Base-by-base conservation (phyloP, 139 green algal genomes). In the Mesostigma viride region DNA sequence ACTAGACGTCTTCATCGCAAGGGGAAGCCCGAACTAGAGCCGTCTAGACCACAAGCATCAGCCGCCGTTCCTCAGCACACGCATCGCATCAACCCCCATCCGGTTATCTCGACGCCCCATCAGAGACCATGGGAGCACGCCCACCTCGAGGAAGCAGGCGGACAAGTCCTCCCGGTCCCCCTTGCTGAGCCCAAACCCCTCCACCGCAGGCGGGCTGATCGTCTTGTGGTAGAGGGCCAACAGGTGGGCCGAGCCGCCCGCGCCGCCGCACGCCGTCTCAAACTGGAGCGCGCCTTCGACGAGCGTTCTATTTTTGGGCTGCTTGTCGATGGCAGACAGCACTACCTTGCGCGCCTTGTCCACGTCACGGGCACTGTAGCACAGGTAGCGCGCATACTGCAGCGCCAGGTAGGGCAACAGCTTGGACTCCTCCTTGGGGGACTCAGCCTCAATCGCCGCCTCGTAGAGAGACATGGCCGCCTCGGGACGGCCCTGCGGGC, bases 351-450 rank as follows among this genome's bases (percentile, higher is more conserved):
- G 69, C 0, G 73, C 83, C 26, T 62, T 71, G 5, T 61, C 45
- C 2, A 56, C 31, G 44, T 86, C 64, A 28, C 57, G 31, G 22
- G 59, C 34, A 59, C 45, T 27, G 30, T 73, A 60, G 5, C 26
- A 22, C 67, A 90, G 32, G 62, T 88, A 89, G 62, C 85, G 78
- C 3, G 82, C 82, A 44, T 86, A 86, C 47, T 86, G 79, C 57
- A 92, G 62, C 24, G 57, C 46, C 26, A 90, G 47, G 58, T 79
- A 84, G 22, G 61, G 67, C 65, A 81, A 76, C 36, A 75, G 76
- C 59, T 72, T 67, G 44, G 63, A 72, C 0, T 60, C 65, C 22
- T 88, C 78, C 56, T 83, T 81, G 24, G 56, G 31, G 0, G 56
- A 40, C 69, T 87, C 84, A 6, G 67, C 64, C 31, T 79, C 56